These are phyloP conservation scores for Chalciporus sphaerocephalus DNA, from an alignment of 768 basidiomycete species.

Conservation along the genomic window DNA sequence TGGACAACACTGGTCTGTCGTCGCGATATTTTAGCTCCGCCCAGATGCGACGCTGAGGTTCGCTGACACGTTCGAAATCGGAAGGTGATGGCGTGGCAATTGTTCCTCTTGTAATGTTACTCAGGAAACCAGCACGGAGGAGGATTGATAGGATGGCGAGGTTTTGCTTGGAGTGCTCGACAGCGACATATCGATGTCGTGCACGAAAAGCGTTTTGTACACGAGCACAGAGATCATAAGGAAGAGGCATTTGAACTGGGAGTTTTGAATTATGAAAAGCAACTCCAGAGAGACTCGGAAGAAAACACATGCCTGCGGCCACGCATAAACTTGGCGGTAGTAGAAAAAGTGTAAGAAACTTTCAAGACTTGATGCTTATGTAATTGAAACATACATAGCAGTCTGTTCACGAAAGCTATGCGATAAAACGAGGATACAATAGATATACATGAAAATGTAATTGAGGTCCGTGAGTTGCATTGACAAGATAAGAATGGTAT, in stretches of 20 bases:
- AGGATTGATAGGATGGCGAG: slow-evolving; percentile 91
- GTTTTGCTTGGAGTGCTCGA: slow-evolving; percentile 84
- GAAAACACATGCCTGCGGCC: neutral
- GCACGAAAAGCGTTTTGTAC: slow-evolving; percentile 90
- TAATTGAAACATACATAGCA: neutral
- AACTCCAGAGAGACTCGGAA: neutral
- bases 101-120: slow-evolving; percentile 77
- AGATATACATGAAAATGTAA: neutral
- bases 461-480: neutral
- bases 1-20: slow-evolving; percentile 74
- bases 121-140: slow-evolving; percentile 84
- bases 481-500: neutral
- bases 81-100: slow-evolving; percentile 57
- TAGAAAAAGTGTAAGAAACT: neutral
- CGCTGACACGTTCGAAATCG: slow-evolving; percentile 53
- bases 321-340: too few species aligned
- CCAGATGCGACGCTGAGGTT: slow-evolving; percentile 82
- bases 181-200: slow-evolving; percentile 69
- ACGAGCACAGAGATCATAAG: slow-evolving; percentile 85
- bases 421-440: slow-evolving; percentile 1
- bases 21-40: slow-evolving; percentile 91
- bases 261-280: neutral
- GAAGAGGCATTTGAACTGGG: slow-evolving; percentile 44
- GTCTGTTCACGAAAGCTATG: slow-evolving; percentile 8
- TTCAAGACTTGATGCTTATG: neutral